Conservation (phyloP, 169 alveolate species). For the Cryptosporidium ryanae region DNA sequence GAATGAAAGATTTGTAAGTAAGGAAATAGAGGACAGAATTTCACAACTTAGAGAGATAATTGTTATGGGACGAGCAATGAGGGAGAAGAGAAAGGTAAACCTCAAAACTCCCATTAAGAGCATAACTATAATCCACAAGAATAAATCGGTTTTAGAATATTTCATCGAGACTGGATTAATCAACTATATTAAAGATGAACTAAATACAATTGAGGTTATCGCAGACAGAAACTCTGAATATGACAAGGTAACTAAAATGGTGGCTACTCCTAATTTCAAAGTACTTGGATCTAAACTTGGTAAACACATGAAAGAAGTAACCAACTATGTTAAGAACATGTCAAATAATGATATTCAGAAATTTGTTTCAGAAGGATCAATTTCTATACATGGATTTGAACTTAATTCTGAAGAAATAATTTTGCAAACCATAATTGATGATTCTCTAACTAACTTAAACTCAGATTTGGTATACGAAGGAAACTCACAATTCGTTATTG, state of each 20-base stretch:
- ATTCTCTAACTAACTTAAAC: slow-evolving; percentile 77
- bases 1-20: slow-evolving; percentile 82
- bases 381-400: slow-evolving; percentile 81
- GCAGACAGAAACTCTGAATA: slow-evolving; percentile 82
- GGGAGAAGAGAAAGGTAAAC: slow-evolving; percentile 91
- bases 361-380: slow-evolving; percentile 71
- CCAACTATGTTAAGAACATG: slow-evolving; percentile 81
- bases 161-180: slow-evolving; percentile 79
- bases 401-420: slow-evolving; percentile 82
- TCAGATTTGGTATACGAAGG: slow-evolving; percentile 79
- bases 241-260: slow-evolving; percentile 80
- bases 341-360: slow-evolving; percentile 76
- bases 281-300: slow-evolving; percentile 89
- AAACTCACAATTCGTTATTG: slow-evolving; percentile 79
- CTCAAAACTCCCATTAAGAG: slow-evolving; percentile 91
- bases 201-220: slow-evolving; percentile 83
- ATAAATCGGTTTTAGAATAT: slow-evolving; percentile 77
- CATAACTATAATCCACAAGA: slow-evolving; percentile 83
- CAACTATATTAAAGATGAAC: slow-evolving; percentile 89
- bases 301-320: slow-evolving; percentile 83
- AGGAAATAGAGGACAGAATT: slow-evolving; percentile 83
- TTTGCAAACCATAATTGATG: slow-evolving; percentile 77
- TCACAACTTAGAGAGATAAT: slow-evolving; percentile 84
- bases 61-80: slow-evolving; percentile 90
- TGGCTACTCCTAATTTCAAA: slow-evolving; percentile 88